Evolutionary conservation across 2,329 filamentous ascomycete genomes (phyloP).

Genomic region (Thielaviopsis populi): DNA sequence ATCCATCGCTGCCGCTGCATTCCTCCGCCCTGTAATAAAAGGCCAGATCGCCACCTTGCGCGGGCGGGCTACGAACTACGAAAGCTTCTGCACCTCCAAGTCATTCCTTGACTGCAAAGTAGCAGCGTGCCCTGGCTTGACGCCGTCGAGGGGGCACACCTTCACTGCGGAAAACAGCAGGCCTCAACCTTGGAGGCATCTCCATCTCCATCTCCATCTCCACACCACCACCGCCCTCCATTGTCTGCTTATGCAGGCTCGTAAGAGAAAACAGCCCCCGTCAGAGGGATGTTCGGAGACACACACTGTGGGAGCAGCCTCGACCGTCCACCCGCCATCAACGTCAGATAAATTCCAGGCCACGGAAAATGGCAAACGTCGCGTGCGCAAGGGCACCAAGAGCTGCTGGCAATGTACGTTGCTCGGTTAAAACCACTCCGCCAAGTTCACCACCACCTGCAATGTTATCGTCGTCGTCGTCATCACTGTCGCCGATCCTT

Average conservation of each 20-base stretch:
- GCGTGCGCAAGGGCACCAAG: conserved; percentile 39
- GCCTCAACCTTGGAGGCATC: neutral
- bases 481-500: neutral
- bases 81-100: neutral
- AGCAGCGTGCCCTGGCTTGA: neutral
- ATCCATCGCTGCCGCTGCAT: too few species aligned
- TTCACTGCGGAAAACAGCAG: neutral
- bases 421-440: neutral
- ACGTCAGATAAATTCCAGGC: neutral
- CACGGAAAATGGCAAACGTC: conserved; percentile 13
- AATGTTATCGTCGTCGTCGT: neutral
- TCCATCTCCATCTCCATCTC: neutral
- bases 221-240: neutral
- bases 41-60: too few species aligned
- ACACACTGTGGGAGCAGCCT: neutral
- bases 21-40: too few species aligned
- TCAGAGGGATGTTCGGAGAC: neutral
- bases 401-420: conserved; percentile 47
- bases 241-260: conserved; percentile 4
- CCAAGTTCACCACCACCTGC: neutral
- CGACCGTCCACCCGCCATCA: neutral
- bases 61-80: too few species aligned
- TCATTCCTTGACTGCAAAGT: neutral
- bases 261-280: conserved; percentile 14
- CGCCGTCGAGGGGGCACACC: too few species aligned